Evolutionary conservation across 352 stramenopile species (phyloP), one percentile per base, ranked within the genome.

Genomic region (Halophytophthora polymorphica): DNA sequence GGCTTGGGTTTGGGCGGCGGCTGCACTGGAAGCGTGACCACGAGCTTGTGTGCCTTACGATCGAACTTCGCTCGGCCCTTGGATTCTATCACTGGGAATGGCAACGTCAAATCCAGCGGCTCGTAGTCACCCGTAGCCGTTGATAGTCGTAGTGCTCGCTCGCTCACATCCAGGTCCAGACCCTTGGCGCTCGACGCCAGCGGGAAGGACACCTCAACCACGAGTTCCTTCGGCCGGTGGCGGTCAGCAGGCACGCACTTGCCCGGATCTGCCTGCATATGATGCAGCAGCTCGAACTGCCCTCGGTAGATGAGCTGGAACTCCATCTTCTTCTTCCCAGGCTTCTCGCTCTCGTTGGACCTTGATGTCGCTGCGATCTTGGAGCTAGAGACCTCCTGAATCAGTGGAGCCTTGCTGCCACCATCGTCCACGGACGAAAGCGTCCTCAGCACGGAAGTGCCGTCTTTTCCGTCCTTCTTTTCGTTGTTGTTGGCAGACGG

Each of bases 1-100:
- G 55, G 45, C 34, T 65, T 62, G 8, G 51, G 59, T 10, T 59
- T 61, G 3, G 69, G 42, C 7, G 76, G 82, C 3, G 83, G 73
- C 15, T 84, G 67, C 23, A 96, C 83, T 0, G 85, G 85, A 36
- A 96, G 57, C 25, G 84, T 93, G 12, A 96, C 77, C 3, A 89
- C 53, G 1, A 96, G 52, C 22, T 84, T 77, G 13, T 74, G 69
- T 3, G 53, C 68, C 31, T 82, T 85, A 49, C 94, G 94, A 45
- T 96, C 84, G 57, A 93, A 96, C 34, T 76, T 87, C 23, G 88
- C 87, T 45, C 52, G 69, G 0, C 84, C 86, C 17, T 91, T 92
- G 10, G 71, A 57, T 53, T 96, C 80, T 7, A 91, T 38, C 3
- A 96, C 84, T 0, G 74, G 66, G 56, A 85, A 96, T 15, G 88